Evolutionary conservation across 495 filamentous ascomycete species (phyloP).

Genomic region (Hypoxylon trugodes): DNA sequence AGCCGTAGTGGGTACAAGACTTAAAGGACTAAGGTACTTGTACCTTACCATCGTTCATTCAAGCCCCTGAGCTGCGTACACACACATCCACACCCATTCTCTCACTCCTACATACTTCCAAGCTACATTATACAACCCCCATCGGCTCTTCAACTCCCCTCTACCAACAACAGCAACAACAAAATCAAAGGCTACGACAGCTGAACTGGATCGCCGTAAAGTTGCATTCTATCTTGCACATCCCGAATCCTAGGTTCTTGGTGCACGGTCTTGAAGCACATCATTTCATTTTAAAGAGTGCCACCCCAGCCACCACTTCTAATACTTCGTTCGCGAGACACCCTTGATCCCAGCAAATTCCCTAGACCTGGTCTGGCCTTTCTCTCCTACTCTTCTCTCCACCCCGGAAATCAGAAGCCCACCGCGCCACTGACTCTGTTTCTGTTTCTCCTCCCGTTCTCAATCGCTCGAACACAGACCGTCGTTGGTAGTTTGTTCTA

Average conservation of each 20-base stretch:
- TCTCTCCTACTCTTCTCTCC: conserved; percentile 25
- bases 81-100: no score
- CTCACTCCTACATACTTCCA: no score
- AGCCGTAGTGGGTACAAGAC: no score
- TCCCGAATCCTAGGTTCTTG: conserved; percentile 22
- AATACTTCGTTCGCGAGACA: conserved; percentile 21
- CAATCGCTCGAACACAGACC: conserved; percentile 13
- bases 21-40: no score
- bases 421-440: conserved; percentile 35
- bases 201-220: conserved; percentile 9
- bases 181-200: no score
- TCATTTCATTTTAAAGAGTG: conserved; percentile 38
- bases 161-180: no score
- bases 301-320: conserved; percentile 34
- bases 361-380: conserved; percentile 23
- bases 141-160: no score
- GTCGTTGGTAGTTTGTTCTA: conserved; percentile 21
- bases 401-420: conserved; percentile 33
- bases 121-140: no score
- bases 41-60: no score
- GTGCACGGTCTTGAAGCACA: conserved; percentile 40
- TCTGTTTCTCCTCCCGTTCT: conserved; percentile 22
- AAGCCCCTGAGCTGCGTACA: no score
- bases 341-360: conserved; percentile 36
- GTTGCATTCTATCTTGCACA: conserved; percentile 22